phyloP scores from a whole-genome alignment of 176 grass and related monocot species.

The Zizania latifolia region DNA sequence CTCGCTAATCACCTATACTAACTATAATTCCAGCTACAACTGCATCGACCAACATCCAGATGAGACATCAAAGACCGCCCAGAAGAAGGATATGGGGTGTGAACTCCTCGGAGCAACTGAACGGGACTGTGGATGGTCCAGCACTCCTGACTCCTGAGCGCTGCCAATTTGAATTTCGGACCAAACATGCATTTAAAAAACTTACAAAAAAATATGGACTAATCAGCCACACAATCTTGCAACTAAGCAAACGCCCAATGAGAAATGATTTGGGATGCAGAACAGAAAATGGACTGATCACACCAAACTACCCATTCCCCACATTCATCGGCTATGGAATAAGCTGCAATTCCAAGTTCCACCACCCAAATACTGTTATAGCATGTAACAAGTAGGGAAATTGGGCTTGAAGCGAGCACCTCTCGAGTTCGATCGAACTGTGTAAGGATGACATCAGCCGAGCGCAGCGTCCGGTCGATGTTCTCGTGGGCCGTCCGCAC shows the following conservation, averaged over 20 bases:
- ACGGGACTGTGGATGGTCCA: background rate
- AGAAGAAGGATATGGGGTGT: background rate
- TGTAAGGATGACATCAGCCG: conserved; percentile 83
- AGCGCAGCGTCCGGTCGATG: conserved; percentile 89
- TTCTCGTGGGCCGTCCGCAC: conserved; percentile 92
- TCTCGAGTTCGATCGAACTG: conserved; percentile 83
- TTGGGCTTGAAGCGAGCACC: conserved; percentile 30
- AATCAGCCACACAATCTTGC: background rate
- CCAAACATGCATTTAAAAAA: background rate
- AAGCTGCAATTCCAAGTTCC: background rate
- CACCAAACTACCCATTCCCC: background rate
- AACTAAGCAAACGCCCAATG: background rate
- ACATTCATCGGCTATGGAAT: background rate
- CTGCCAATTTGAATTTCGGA: background rate
- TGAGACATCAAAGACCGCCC: background rate
- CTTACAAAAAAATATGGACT: background rate
- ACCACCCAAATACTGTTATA: background rate
- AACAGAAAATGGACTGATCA: background rate
- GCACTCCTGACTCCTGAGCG: background rate
- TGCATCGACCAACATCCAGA: background rate
- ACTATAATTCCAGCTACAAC: background rate
- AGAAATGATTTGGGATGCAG: background rate
- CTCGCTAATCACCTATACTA: background rate
- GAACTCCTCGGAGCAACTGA: background rate
- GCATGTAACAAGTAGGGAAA: background rate